Percentiles rank a stretch among this genome's conserved stretches.
Conservation (phyloP, 352 stramenopile species). For the Globisporangium radiosum region DNA sequence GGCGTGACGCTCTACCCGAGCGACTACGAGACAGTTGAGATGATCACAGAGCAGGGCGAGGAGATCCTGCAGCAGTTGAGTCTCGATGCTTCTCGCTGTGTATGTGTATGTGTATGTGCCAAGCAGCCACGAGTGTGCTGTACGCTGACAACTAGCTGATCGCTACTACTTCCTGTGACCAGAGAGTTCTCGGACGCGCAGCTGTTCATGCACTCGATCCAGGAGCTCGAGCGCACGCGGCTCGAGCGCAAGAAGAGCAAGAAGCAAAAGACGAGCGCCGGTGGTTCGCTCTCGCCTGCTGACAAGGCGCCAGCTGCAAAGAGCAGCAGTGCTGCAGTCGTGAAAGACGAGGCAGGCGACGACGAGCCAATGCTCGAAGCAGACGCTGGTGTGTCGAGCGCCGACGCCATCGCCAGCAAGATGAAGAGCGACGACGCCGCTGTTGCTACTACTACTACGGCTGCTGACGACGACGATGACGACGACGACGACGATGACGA, state of each 20-base stretch:
- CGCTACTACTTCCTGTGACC: neutral
- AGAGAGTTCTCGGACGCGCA: slow-evolving; percentile 83
- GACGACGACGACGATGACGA: slow-evolving; percentile 27
- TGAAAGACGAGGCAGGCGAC: slow-evolving; percentile 2
- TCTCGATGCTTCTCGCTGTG: neutral
- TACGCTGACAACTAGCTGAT: neutral
- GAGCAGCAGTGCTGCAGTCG: neutral
- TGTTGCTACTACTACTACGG: neutral
- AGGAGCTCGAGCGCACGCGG: slow-evolving; percentile 64
- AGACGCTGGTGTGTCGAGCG: slow-evolving; percentile 10
- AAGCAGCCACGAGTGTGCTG: neutral
- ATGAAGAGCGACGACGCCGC: slow-evolving; percentile 7
- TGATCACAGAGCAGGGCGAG: slow-evolving; percentile 71
- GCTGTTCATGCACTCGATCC: slow-evolving; percentile 77
- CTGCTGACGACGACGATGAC: slow-evolving; percentile 13
- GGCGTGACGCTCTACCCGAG: slow-evolving; percentile 75
- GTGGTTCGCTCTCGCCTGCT: slow-evolving; percentile 4
- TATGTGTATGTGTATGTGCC: neutral
- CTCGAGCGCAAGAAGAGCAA: slow-evolving; percentile 63
- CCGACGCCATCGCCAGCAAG: slow-evolving; percentile 5
- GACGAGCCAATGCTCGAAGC: slow-evolving; percentile 18
- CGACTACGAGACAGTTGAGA: slow-evolving; percentile 73
- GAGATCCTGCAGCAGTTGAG: slow-evolving; percentile 74
- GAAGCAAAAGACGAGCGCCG: slow-evolving; percentile 20
- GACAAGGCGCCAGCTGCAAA: slow-evolving; percentile 9